A percentile compares a stretch with the other conserved stretches of the same genome.
Evolutionary conservation across 768 basidiomycete genomes (phyloP).

Genomic region (Podaxis sp.): DNA sequence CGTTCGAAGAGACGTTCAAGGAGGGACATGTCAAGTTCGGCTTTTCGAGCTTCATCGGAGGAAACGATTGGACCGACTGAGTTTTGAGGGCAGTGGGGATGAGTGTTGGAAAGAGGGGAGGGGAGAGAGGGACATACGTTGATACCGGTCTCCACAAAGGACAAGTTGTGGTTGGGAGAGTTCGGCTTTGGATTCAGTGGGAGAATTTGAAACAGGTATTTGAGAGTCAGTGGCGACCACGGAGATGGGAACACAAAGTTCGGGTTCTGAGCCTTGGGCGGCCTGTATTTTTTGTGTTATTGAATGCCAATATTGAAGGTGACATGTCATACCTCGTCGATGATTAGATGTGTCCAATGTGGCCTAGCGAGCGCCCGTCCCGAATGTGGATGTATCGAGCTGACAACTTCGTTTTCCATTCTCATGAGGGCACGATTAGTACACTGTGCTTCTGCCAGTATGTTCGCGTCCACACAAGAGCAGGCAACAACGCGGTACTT

Average conservation of each 20-base stretch:
- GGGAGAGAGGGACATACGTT: conserved; percentile 33
- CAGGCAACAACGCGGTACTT: conserved; percentile 46
- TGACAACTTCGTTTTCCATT: conserved; percentile 39
- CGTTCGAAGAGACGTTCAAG: conserved; percentile 48
- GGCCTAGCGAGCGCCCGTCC: conserved; percentile 32
- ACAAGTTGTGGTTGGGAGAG: conserved; percentile 40
- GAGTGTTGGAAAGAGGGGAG: neutral
- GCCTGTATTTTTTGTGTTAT: conserved; percentile 31
- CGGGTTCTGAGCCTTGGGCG: conserved; percentile 54
- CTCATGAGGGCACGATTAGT: conserved; percentile 40
- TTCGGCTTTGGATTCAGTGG: conserved; percentile 14
- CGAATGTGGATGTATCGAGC: conserved; percentile 37
- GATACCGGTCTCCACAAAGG: conserved; percentile 53
- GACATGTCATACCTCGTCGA: conserved; percentile 41
- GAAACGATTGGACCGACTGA: conserved; percentile 50
- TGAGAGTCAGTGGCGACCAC: conserved; percentile 35
- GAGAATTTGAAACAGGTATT: neutral
- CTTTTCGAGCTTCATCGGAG: conserved; percentile 41
- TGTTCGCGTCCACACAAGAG: conserved; percentile 46
- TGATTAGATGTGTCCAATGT: conserved; percentile 54
- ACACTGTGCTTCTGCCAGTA: conserved; percentile 43
- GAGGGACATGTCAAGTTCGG: conserved; percentile 48
- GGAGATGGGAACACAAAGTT: conserved; percentile 49
- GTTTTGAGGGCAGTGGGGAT: conserved; percentile 6
- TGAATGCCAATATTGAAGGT: too few species aligned